phyloP scores from a whole-genome alignment of 345 rosid species.

The Pugionium dolabratum region DNA sequence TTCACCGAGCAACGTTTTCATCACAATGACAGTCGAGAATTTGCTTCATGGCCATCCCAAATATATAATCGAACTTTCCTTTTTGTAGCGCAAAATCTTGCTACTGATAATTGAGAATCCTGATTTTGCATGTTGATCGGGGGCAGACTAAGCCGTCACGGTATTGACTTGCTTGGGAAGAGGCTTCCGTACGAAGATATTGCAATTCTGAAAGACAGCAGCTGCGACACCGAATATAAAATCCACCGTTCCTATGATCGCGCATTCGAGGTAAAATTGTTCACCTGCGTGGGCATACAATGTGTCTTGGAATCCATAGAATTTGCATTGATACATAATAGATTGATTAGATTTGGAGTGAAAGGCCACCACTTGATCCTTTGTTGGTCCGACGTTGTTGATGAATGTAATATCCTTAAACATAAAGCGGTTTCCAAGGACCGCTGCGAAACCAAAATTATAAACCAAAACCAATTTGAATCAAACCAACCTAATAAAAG shows the following conservation, averaged over 20 bases:
- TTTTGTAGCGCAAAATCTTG: too few relatives aligned
- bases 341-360: slow-evolving; percentile 63
- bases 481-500: not conserved
- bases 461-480: not conserved
- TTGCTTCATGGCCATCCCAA: slow-evolving; percentile 46
- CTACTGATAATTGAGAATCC: slow-evolving; percentile 58
- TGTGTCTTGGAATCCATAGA: slow-evolving; percentile 70
- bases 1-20: too few relatives aligned
- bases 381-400: slow-evolving; percentile 66
- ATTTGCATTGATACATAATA: slow-evolving; percentile 50
- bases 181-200: too few relatives aligned
- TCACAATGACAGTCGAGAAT: too few relatives aligned
- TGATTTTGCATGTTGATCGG: slow-evolving; percentile 54
- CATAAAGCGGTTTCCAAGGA: slow-evolving; percentile 55
- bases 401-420: slow-evolving; percentile 54
- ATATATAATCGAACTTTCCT: too few relatives aligned
- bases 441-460: slow-evolving; percentile 45
- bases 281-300: slow-evolving; percentile 70
- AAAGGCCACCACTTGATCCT: slow-evolving; percentile 80
- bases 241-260: too few relatives aligned
- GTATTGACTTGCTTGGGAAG: slow-evolving; percentile 38
- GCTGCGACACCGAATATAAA: too few relatives aligned
- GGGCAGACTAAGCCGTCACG: slow-evolving; percentile 70
- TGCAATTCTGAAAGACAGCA: too few relatives aligned
- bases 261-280: too few relatives aligned